Percentiles rank a stretch among this genome's conserved stretches.
These are phyloP conservation scores for Trichoderma arundinaceum DNA, from an alignment of 2,329 filamentous ascomycete species.

Conservation along the genomic window DNA sequence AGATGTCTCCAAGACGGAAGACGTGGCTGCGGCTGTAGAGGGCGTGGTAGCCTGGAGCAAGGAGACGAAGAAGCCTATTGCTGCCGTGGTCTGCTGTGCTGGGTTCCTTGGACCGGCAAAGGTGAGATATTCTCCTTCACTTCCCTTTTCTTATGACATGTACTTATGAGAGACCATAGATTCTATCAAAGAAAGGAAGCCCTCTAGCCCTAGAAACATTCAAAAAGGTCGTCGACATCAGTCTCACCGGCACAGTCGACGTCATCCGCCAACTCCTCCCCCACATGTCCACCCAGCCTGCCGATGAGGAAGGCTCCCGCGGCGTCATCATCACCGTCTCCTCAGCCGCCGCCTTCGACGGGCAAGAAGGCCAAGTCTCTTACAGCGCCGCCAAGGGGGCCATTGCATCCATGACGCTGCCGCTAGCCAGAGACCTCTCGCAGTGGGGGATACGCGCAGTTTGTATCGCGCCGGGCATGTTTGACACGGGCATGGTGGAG, in stretches of 20 bases:
- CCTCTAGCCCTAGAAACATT: not conserved
- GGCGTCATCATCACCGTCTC: conserved; percentile 19
- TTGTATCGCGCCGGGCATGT: conserved; percentile 18
- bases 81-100: conserved; percentile 1
- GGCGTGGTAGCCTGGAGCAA: not conserved
- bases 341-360: conserved; percentile 6
- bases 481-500: conserved; percentile 16
- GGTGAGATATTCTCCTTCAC: not conserved
- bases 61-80: conserved; percentile 10
- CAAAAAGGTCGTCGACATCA: conserved; percentile 18
- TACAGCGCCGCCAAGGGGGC: conserved; percentile 12
- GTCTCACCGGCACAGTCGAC: conserved; percentile 13
- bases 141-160: too few species aligned
- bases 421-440: not conserved
- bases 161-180: not conserved
- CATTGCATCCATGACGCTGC: conserved; percentile 7
- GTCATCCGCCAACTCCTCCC: conserved; percentile 16
- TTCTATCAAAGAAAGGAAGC: not conserved
- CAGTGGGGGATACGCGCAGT: conserved; percentile 1
- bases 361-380: conserved; percentile 7
- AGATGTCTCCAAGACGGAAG: not conserved
- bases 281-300: conserved; percentile 12
- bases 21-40: not conserved
- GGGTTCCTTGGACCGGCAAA: conserved; percentile 9
- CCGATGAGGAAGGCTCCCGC: conserved; percentile 1